Evolutionary conservation across 257 asterid species (phyloP), one percentile per base, ranked within the genome.

Genomic region (Avicennia marina): DNA sequence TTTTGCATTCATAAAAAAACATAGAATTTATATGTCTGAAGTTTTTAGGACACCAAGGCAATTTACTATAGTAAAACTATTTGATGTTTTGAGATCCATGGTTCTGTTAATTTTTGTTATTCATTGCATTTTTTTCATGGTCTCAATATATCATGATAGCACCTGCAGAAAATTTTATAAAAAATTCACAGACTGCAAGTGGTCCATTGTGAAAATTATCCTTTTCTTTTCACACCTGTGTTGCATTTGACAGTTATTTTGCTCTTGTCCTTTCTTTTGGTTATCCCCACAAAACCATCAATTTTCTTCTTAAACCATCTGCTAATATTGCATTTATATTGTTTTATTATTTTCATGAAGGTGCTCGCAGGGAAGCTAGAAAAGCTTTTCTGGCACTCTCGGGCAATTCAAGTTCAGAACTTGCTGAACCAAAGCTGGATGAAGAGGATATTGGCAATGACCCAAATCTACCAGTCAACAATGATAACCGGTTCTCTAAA

Each of bases 331-430:
- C 49, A 25, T 45, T 62, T 62, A 60, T 58, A 49, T 54, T 33
- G 43, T 60, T 20, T 62, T 71, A 63, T 59, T 34, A 45, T 56
- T 56, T 69, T 38, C 31, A 50, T 69, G 72, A 70, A 91, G 98
- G 75, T 85, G 79, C 76, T 65, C 83, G 82, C 44, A 76, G 94
- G 71, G 85, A 88, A 76, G 95, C 93, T 43, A 76, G 93, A 64
- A 91, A 83, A 79, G 84, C 90, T 65, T 83, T 90, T 68, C 72
- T 91, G 57, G 90, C 86, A 32, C 70, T 81, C 56, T 81, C 95
- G 15, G 63, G 63, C 8, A 62, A 54, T 43, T 65, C 57, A 55
- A 64, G 67, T 42, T 66, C 61, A 25, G 63, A 64, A 49, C 56
- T 19, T 68, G 64, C 69, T 33, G 50, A 31, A 54, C 43, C 78